Evolutionary conservation across 352 stramenopile genomes (phyloP).

Genomic region (Phytophthora capsici): DNA sequence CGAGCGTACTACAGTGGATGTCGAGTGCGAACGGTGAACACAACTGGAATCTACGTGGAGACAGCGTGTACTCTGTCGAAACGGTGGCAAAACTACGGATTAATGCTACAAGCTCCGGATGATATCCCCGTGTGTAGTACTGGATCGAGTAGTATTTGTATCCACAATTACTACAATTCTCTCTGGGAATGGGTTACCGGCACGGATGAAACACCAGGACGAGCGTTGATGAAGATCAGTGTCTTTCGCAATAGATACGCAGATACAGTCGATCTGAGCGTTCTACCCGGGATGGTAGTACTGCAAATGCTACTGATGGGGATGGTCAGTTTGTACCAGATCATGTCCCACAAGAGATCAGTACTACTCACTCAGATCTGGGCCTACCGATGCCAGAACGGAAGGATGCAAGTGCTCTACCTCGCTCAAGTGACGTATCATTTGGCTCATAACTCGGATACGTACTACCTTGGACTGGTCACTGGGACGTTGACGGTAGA

Average conservation of each 20-base stretch:
- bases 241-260: slow-evolving; percentile 34
- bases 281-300: slow-evolving; percentile 34
- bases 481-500: slow-evolving; percentile 34
- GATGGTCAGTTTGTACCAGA: slow-evolving; percentile 35
- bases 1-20: slow-evolving; percentile 34
- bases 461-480: slow-evolving; percentile 32
- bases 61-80: slow-evolving; percentile 19
- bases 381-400: slow-evolving; percentile 40
- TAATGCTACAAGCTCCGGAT: slow-evolving; percentile 38
- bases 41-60: slow-evolving; percentile 32
- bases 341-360: slow-evolving; percentile 37
- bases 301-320: slow-evolving; percentile 41
- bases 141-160: slow-evolving; percentile 20
- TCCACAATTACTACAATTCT: slow-evolving; percentile 45
- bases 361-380: slow-evolving; percentile 41
- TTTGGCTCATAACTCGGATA: slow-evolving; percentile 26
- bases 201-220: slow-evolving; percentile 13
- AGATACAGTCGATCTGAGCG: slow-evolving; percentile 24
- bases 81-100: slow-evolving; percentile 32
- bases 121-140: slow-evolving; percentile 37
- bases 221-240: slow-evolving; percentile 35
- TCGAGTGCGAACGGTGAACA: slow-evolving; percentile 26
- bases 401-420: slow-evolving; percentile 33
- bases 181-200: slow-evolving; percentile 36
- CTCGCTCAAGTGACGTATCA: slow-evolving; percentile 35